Evolutionary conservation across 352 stramenopile genomes (phyloP).

Genomic region (Globisporangium splendens): DNA sequence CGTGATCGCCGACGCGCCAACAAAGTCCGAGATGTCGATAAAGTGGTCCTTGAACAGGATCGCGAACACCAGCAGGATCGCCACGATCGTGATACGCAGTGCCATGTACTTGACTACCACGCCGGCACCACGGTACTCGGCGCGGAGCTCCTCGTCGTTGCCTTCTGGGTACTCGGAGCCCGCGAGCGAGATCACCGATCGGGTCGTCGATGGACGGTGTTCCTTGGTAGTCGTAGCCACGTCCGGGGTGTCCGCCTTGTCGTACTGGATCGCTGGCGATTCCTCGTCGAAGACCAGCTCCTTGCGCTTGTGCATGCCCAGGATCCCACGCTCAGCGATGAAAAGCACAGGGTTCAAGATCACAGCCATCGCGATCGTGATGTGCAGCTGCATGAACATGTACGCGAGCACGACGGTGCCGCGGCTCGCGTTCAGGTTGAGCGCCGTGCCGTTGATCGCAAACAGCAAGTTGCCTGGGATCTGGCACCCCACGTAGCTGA

Average conservation of each 20-base stretch:
- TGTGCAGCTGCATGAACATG: constrained; percentile 64
- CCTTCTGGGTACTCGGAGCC: constrained; percentile 6
- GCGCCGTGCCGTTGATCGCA: constrained; percentile 36
- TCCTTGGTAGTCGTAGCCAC: constrained; percentile 1
- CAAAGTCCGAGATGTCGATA: constrained; percentile 17
- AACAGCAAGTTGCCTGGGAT: constrained; percentile 63
- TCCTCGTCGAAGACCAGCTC: constrained; percentile 14
- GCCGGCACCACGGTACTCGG: constrained; percentile 13
- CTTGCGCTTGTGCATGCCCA: constrained; percentile 59
- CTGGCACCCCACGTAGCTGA: constrained; percentile 51
- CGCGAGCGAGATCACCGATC: constrained; percentile 12
- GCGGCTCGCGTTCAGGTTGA: constrained; percentile 40
- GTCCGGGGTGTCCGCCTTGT: constrained; percentile 8
- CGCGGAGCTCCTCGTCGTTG: constrained; percentile 12
- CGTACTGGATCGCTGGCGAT: constrained; percentile 2
- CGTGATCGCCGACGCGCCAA: constrained; percentile 20
- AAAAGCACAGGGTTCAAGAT: constrained; percentile 59
- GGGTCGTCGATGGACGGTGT: not conserved
- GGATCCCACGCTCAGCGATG: constrained; percentile 46
- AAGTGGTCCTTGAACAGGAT: constrained; percentile 19
- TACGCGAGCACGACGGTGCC: constrained; percentile 51
- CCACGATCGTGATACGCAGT: constrained; percentile 12
- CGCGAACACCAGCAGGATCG: constrained; percentile 9
- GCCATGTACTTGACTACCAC: constrained; percentile 15
- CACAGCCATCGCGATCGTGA: constrained; percentile 56